A percentile compares a stretch with the other conserved stretches of the same genome.
These are phyloP conservation scores for Aspergillus aculeatinus DNA, from an alignment of 2,329 filamentous ascomycete genomes.

Conservation along the genomic window DNA sequence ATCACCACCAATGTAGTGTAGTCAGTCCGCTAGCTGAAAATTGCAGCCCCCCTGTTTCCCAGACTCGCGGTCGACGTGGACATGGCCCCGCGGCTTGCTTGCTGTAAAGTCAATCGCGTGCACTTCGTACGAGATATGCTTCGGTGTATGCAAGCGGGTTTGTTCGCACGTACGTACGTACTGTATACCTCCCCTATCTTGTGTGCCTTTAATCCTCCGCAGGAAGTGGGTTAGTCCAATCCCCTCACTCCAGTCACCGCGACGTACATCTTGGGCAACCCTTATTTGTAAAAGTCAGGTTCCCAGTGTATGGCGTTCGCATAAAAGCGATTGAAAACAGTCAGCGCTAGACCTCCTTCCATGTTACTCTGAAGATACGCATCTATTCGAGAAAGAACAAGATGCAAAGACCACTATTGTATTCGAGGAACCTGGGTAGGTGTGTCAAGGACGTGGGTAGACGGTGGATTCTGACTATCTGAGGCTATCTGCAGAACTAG, in stretches of 20 bases:
- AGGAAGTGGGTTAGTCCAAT: constrained; percentile 13
- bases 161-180: neutral
- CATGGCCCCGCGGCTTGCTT: neutral
- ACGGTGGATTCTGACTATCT: too few relatives aligned
- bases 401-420: too few relatives aligned
- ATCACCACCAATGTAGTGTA: neutral
- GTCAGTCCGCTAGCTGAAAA: neutral
- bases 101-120: neutral
- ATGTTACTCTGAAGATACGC: too few relatives aligned
- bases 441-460: too few relatives aligned
- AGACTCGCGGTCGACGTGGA: neutral
- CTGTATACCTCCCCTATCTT: constrained; percentile 4
- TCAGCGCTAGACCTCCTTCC: too few relatives aligned
- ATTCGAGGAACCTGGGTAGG: too few relatives aligned
- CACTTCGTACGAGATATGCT: constrained; percentile 1
- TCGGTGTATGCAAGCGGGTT: constrained; percentile 6
- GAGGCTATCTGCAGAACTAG: too few relatives aligned
- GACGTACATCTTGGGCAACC: neutral
- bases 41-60: neutral
- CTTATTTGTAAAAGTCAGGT: neutral
- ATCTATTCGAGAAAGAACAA: too few relatives aligned
- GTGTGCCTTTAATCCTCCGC: constrained; percentile 8
- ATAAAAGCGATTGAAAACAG: too few relatives aligned
- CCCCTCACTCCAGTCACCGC: constrained; percentile 2
- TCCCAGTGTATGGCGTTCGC: too few relatives aligned